Evolutionary conservation across 495 filamentous ascomycete genomes (phyloP), one percentile per base, ranked within the genome.

Genomic region (Platismatia glauca): DNA sequence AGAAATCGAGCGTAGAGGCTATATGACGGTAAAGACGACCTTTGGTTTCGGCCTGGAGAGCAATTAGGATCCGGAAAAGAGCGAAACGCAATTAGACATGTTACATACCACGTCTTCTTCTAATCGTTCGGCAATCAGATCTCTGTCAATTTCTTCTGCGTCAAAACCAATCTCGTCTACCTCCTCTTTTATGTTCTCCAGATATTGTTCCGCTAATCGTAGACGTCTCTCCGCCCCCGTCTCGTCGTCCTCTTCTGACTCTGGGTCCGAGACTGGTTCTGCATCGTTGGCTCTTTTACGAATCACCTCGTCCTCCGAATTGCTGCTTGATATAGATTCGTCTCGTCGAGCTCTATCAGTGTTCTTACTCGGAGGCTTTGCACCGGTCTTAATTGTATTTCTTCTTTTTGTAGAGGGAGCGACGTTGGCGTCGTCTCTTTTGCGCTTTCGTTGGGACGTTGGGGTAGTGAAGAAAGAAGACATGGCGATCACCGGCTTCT

Each of bases 171-270:
- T 81, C 70, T 87, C 86, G 58, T 88, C 84, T 33, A 95, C 88
- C 70, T 97, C 91, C 57, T 88, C 81, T 57, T 85, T 81, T 58
- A 96, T 86, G 70, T 95, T 96, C 22, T 95, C 88, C 53, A 98
- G 79, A 72, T 97, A 97, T 66, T 89, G 86, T 76, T 97, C 90
- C 12, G 94, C 94, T 41, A 98, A 83, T 68, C 92, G 86, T 67
- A 96, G 73, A 62, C 94, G 82, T 72, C 89, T 86, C 69, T 96
- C 90, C 62, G 89, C 90, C 4, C 86, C 90, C 16, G 94, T 97
- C 75, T 97, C 95, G 67, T 83, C 80, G 24, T 84, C 84, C 44
- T 83, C 80, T 61, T 76, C 81, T 9, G 81, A 84, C 46, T 75
- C 78, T 59, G 71, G 75, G 38, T 77, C 78, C 12, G 79, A 80